Evolutionary conservation across 202 grass and related monocot genomes (phyloP).

Genomic region (Schoenoplectus triqueter): DNA sequence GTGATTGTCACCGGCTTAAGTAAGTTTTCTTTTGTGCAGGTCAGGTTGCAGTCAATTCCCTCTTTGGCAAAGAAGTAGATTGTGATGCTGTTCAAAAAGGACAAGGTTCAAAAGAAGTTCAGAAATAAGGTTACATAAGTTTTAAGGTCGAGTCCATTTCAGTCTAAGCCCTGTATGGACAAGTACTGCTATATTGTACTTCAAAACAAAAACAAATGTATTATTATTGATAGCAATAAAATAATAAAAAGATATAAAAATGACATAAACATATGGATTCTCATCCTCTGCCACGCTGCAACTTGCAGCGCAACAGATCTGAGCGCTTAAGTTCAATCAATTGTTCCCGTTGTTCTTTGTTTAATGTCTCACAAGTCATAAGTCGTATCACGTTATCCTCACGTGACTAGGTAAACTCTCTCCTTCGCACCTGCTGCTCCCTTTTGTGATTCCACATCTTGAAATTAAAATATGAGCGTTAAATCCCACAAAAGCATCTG

Average conservation of each 20-base stretch:
- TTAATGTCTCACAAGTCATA: no score
- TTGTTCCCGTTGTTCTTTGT: no score
- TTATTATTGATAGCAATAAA: background rate
- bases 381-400: no score
- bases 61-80: constrained; percentile 93
- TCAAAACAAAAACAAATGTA: background rate
- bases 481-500: no score
- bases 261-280: no score
- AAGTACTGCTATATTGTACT: background rate
- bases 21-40: constrained; percentile 57
- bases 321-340: no score
- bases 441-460: no score
- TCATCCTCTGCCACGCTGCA: no score
- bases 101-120: constrained; percentile 38
- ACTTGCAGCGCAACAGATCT: no score
- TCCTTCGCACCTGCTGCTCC: no score
- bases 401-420: no score
- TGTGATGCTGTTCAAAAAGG: constrained; percentile 70
- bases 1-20: constrained; percentile 72
- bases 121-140: constrained; percentile 32
- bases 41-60: constrained; percentile 72
- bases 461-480: no score
- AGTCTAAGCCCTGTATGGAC: background rate
- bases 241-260: background rate
- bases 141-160: background rate